Percentiles rank a stretch among this genome's conserved stretches.
Conservation (phyloP, 2,329 filamentous ascomycete genomes). For the Catunica adiposa region DNA sequence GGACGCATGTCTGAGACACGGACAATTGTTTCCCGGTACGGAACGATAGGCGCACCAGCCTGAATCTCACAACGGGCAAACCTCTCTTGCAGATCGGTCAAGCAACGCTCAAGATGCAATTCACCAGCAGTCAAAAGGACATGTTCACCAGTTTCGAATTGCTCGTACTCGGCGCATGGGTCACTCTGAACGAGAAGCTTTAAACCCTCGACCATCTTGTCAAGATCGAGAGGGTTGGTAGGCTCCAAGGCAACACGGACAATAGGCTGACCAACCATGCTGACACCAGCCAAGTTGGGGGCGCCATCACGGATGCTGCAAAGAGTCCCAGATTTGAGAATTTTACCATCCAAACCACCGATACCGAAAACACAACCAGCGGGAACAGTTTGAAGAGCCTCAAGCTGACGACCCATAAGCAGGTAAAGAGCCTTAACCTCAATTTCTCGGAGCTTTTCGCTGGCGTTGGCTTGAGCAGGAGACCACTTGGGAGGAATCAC, state of each 20-base stretch:
- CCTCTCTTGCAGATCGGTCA: conserved; percentile 82
- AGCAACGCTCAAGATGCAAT: conserved; percentile 78
- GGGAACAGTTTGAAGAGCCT: conserved; percentile 67
- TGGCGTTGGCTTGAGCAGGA: conserved; percentile 55
- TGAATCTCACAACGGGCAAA: conserved; percentile 93
- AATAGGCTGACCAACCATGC: conserved; percentile 68
- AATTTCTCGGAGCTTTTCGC: conserved; percentile 62
- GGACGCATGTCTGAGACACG: conserved; percentile 81
- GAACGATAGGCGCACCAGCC: conserved; percentile 83
- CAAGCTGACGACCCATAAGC: conserved; percentile 83
- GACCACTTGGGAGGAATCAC: conserved; percentile 88
- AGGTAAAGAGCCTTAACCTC: conserved; percentile 81
- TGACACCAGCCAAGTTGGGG: conserved; percentile 77
- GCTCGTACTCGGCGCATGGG: conserved; percentile 89
- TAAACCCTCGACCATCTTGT: conserved; percentile 86
- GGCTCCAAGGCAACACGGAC: conserved; percentile 94
- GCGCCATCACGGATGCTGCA: conserved; percentile 76
- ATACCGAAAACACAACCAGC: conserved; percentile 94
- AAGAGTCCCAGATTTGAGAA: conserved; percentile 90
- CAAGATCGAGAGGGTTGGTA: conserved; percentile 71
- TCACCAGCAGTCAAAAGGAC: conserved; percentile 89
- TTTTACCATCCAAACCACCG: conserved; percentile 74
- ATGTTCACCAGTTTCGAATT: conserved; percentile 83
- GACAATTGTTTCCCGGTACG: conserved; percentile 85
- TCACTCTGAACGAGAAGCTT: conserved; percentile 84